phyloP scores from a whole-genome alignment of 805 yeast species.

The Blastobotrys muscicola region DNA sequence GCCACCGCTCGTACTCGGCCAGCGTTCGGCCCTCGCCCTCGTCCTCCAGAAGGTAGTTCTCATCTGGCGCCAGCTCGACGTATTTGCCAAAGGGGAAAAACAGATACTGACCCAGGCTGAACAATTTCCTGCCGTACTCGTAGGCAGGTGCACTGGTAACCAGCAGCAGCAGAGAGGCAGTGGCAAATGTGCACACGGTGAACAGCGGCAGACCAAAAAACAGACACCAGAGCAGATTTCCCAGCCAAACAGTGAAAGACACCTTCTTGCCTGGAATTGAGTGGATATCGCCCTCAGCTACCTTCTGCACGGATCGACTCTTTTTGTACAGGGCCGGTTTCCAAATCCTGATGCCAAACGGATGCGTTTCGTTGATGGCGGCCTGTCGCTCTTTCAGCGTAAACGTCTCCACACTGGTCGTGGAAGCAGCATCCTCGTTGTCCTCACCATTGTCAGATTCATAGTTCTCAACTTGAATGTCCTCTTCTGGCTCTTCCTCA shows the following conservation, averaged over 20 bases:
- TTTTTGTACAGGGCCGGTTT: conserved; percentile 95
- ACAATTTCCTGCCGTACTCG: conserved; percentile 52
- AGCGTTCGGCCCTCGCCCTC: conserved; percentile 79
- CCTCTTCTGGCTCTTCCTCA: conserved; percentile 9
- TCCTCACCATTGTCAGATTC: conserved; percentile 30
- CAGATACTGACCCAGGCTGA: conserved; percentile 59
- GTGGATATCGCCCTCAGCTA: conserved; percentile 91
- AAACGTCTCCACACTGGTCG: conserved; percentile 59
- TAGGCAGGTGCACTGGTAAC: conserved; percentile 40
- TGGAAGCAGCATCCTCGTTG: conserved; percentile 24
- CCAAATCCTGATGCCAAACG: conserved; percentile 98
- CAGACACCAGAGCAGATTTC: conserved; percentile 65
- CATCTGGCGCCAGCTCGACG: conserved; percentile 67
- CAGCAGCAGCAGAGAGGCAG: conserved; percentile 35
- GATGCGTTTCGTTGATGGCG: conserved; percentile 94
- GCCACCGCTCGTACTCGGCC: conserved; percentile 83
- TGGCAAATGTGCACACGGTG: conserved; percentile 42
- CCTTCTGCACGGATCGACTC: conserved; percentile 77
- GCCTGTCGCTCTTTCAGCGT: conserved; percentile 88
- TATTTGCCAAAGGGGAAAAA: conserved; percentile 85
- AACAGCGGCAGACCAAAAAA: conserved; percentile 62
- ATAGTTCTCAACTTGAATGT: conserved; percentile 24
- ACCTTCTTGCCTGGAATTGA: conserved; percentile 50
- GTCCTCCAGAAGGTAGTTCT: conserved; percentile 77
- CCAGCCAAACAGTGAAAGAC: conserved; percentile 50